phyloP scores from a whole-genome alignment of 805 yeast genomes.

The Suhomyces xylopsoci region DNA sequence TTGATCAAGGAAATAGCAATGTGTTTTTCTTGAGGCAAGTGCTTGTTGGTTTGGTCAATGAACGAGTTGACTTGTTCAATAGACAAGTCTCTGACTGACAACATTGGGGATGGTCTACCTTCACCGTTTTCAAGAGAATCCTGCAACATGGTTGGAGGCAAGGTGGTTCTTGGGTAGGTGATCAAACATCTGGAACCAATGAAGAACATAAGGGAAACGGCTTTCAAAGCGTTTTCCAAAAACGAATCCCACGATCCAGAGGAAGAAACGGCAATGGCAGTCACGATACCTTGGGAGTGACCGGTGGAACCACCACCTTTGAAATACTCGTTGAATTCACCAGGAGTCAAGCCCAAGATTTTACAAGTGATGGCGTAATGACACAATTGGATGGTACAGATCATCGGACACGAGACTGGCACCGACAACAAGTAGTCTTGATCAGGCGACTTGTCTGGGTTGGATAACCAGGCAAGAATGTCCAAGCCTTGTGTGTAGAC shows the following conservation, averaged over 20 bases:
- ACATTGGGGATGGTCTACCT: conserved; percentile 97
- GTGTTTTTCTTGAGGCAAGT: conserved; percentile 88
- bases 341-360: conserved; percentile 83
- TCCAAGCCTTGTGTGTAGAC: conserved; percentile 93
- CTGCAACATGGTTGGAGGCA: conserved; percentile 89
- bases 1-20: conserved; percentile 87
- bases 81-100: conserved; percentile 86
- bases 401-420: conserved; percentile 95
- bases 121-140: conserved; percentile 93
- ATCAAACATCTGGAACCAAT: conserved; percentile 90
- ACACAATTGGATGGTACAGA: conserved; percentile 91
- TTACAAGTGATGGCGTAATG: conserved; percentile 88
- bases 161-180: conserved; percentile 87
- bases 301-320: conserved; percentile 67
- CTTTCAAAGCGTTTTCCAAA: conserved; percentile 65
- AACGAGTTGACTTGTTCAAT: conserved; percentile 72
- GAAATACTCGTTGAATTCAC: conserved; percentile 69
- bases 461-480: conserved; percentile 79
- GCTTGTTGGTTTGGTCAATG: conserved; percentile 86
- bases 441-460: conserved; percentile 85
- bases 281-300: conserved; percentile 88
- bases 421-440: conserved; percentile 83
- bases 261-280: conserved; percentile 87
- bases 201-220: conserved; percentile 83
- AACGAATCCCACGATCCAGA: conserved; percentile 83